Evolutionary conservation across 2,329 filamentous ascomycete species (phyloP), one percentile per base, ranked within the genome.

Genomic region (Penicillium crustosum): DNA sequence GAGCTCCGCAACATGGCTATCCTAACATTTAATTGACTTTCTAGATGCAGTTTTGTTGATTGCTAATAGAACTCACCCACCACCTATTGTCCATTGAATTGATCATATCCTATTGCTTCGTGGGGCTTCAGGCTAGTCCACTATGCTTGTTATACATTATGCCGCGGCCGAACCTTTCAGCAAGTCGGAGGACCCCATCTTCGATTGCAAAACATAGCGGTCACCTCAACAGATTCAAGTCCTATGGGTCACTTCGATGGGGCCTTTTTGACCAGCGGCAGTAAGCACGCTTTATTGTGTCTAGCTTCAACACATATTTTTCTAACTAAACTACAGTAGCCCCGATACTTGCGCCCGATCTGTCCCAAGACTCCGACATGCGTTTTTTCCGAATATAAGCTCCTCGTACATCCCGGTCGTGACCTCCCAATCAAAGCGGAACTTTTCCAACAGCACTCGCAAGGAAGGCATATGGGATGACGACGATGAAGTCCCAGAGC

Each of bases 71-170:
- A 36, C 33, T 2, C n/a, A 31, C 33, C 10, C 2, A 19, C 21
- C 23, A 23, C 17, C n/a, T 43, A 8, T n/a, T 47, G 23, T 42
- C 25, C 6, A 6, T 27, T 36, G n/a, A 39, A 6, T 10, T 2
- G 7, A 15, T 17, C n/a, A 12, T 35, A 25, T 17, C 27, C 29
- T 19, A 38, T 39, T 31, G 19, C 4, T 35, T 42, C 12, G 25
- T 15, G 13, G 17, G 31, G 23, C 4, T 43, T 6, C 13, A 48
- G 21, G 27, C 42, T 42, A 48, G 44, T 33, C 47, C 64, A 66
- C 43, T 60, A 68, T 68, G 64, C 58, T 60, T 56, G 58, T 47
- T 45, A 53, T 41, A 50, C 62, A 68, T 52, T 21, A 69, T 69
- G 67, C 64, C 57, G 35, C 56, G 66, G 63, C 56, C 47, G 47